Percentiles rank a stretch among this genome's conserved stretches.
These are phyloP conservation scores for Trichosanthes truncata DNA, from an alignment of 306 rosid genomes.

Conservation along the genomic window DNA sequence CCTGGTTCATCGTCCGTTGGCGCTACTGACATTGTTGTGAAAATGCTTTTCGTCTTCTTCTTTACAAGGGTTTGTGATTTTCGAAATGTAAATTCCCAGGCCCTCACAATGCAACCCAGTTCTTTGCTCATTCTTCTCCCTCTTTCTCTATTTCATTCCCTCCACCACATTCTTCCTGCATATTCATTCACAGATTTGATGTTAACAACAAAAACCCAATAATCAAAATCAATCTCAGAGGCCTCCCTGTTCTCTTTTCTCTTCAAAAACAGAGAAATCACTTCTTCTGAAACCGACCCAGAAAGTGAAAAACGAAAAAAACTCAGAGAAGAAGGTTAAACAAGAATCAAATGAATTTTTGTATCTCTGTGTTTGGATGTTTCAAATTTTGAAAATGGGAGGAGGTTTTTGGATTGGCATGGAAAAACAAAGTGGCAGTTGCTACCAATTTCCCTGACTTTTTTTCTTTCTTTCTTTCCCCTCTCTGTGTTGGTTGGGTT, in stretches of 20 bases:
- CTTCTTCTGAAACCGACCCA: background rate
- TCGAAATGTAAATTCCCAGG: constrained; percentile 53
- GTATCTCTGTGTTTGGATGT: constrained; percentile 2
- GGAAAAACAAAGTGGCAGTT: constrained; percentile 27
- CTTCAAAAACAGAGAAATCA: background rate
- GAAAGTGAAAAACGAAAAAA: background rate
- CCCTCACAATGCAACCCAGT: constrained; percentile 38
- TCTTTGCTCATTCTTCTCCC: constrained; percentile 81
- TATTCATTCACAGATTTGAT: constrained; percentile 20
- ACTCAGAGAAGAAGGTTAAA: background rate
- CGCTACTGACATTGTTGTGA: constrained; percentile 68
- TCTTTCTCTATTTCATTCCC: constrained; percentile 12
- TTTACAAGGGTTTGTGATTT: constrained; percentile 40
- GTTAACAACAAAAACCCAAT: constrained; percentile 23
- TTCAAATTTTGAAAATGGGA: constrained; percentile 21
- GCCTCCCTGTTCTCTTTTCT: background rate
- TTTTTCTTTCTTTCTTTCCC: background rate
- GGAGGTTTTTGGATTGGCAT: constrained; percentile 27
- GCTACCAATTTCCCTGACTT: constrained; percentile 20
- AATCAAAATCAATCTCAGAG: background rate
- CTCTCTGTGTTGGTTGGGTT: constrained; percentile 15
- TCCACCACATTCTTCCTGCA: constrained; percentile 7
- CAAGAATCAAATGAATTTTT: constrained; percentile 12
- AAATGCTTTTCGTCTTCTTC: constrained; percentile 50
- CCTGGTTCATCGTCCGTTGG: constrained; percentile 64